These are phyloP conservation scores for Torulaspora quercuum DNA, from an alignment of 805 yeast genomes.

Conservation along the genomic window DNA sequence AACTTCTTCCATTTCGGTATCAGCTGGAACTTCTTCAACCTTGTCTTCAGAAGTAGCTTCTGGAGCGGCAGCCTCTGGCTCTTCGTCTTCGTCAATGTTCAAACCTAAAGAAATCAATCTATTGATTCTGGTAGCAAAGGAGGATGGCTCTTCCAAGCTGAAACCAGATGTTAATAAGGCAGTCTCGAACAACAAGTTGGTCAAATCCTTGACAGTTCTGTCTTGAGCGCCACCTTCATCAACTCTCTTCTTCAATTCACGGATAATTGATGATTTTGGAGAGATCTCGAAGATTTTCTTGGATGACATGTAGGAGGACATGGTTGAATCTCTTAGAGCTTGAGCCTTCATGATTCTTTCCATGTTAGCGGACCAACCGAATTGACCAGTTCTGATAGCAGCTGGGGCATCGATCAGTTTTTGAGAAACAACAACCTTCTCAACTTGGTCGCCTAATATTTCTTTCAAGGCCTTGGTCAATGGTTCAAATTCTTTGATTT, in stretches of 20 bases:
- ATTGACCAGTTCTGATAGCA: conserved; percentile 99
- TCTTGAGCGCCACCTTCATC: conserved; percentile 97
- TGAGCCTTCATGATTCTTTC: conserved; percentile 99
- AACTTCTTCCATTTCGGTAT: conserved; percentile 98
- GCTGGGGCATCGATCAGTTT: conserved; percentile 98
- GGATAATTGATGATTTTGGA: conserved; percentile 92
- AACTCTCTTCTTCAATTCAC: conserved; percentile 93
- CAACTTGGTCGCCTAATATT: conserved; percentile 96
- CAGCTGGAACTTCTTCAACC: conserved; percentile 61
- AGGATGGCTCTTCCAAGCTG: conserved; percentile 96
- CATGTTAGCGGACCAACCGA: conserved; percentile 99
- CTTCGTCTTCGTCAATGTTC: conserved; percentile 91
- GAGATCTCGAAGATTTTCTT: conserved; percentile 99
- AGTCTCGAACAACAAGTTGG: conserved; percentile 94
- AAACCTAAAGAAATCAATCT: conserved; percentile 96
- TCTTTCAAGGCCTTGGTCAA: conserved; percentile 96
- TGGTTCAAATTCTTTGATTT: conserved; percentile 85
- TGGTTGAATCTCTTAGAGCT: conserved; percentile 96
- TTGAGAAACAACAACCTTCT: conserved; percentile 97
- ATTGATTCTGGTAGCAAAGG: conserved; percentile 97
- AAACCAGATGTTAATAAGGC: conserved; percentile 98
- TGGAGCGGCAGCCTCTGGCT: conserved; percentile 39
- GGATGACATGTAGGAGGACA: conserved; percentile 99
- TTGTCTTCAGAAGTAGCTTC: conserved; percentile 49
- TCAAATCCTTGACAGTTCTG: conserved; percentile 96